A percentile compares a stretch with the other conserved stretches of the same genome.
These are phyloP conservation scores for Aureobasidium musti DNA, from an alignment of 2,329 filamentous ascomycete genomes.

Conservation along the genomic window DNA sequence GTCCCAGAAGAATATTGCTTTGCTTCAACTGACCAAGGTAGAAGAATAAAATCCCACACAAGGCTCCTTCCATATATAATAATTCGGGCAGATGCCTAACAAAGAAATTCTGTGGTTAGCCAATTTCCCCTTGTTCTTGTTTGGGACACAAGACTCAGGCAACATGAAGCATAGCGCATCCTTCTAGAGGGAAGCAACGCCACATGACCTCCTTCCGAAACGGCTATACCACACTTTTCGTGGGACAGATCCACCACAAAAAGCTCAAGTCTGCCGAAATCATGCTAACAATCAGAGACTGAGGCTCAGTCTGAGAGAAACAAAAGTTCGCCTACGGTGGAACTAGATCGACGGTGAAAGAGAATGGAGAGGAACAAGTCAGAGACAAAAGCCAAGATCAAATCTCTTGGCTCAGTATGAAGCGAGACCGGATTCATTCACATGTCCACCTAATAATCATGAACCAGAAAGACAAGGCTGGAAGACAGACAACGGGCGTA, in stretches of 20 bases:
- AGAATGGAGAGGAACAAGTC: too few species aligned
- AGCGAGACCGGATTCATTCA: background rate
- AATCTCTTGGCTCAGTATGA: background rate
- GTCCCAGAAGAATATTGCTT: background rate
- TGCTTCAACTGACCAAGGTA: background rate
- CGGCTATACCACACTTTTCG: background rate
- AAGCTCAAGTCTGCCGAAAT: background rate
- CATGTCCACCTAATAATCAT: background rate
- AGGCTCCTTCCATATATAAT: background rate
- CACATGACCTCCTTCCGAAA: background rate
- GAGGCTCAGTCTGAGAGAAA: background rate
- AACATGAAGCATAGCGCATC: background rate
- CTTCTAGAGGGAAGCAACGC: background rate
- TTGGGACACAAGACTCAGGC: background rate
- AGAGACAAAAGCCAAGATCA: background rate
- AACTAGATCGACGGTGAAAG: too few species aligned
- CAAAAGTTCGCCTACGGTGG: too few species aligned
- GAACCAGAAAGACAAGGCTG: background rate
- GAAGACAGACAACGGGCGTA: background rate
- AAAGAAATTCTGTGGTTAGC: background rate
- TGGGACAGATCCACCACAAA: background rate
- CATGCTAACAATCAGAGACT: background rate
- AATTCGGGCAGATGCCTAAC: background rate
- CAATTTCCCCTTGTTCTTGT: background rate
- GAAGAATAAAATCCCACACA: background rate